Evolutionary conservation across 2,329 filamentous ascomycete species (phyloP), one percentile per base, ranked within the genome.

Genomic region (Penicillium sp.): DNA sequence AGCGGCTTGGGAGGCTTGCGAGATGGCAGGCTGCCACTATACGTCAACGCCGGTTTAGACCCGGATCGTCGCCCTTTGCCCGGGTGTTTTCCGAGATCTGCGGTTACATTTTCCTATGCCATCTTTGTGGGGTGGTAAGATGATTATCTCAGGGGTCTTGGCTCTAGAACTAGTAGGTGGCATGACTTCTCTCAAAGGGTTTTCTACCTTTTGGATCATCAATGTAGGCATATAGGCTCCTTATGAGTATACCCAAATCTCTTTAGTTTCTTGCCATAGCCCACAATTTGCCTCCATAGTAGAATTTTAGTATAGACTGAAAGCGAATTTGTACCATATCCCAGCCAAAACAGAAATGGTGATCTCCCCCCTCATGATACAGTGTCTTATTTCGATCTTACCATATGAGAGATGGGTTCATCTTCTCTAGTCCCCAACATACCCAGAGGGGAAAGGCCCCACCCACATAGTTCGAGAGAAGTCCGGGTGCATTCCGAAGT

Each of bases 21-120:
- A 66, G 56, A 42, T 30, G 19, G 33, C 38, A 60, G 47, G 59
- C 35, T 51, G 24, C 44, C 38, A 35, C 44, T 38, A 47, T 63
- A 63, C 66, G 64, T 63, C 64, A 65, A 68, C 22, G 17, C 37
- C 67, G 65, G 67, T 15, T 64, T 53, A 40, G 56, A 67, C 65
- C 65, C 67, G 67, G 44, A 7, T 33, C 40, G 30, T 44, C 40
- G 22, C 24, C n/a, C 26, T 33, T 28, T 26, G 26, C 6, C 53
- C 64, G 66, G 67, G 64, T 64, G 58, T 53, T 60, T 68, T 45
- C 64, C 65, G 67, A 51, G 37, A 40, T 24, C 51, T 40, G 35
- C 45, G 12, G 30, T 35, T 15, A 51, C 49, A 51, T 19, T 26
- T 51, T 3, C 28, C 22, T 13, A 8, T 28, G 5, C 10, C 17